Percentiles rank a stretch among this genome's conserved stretches.
Evolutionary conservation across 2,329 filamentous ascomycete species (phyloP).

Genomic region (Pseudogymnoascus sp.): DNA sequence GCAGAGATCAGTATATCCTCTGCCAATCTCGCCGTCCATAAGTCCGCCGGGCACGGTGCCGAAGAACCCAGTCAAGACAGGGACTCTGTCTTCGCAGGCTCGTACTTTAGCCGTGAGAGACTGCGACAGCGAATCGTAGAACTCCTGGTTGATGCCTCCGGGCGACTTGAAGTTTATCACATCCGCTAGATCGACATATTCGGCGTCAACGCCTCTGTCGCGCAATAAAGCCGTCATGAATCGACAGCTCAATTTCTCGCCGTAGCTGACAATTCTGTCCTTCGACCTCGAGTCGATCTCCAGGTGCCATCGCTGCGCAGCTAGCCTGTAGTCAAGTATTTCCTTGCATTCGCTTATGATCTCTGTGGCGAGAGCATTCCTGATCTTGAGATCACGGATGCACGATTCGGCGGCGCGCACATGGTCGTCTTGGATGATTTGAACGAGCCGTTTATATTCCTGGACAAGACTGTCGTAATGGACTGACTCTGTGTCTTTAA

Average conservation of each 20-base stretch:
- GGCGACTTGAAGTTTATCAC: slow-evolving; percentile 60
- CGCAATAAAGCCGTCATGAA: slow-evolving; percentile 82
- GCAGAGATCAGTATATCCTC: slow-evolving; percentile 94
- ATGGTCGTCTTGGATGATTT: slow-evolving; percentile 78
- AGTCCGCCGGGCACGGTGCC: slow-evolving; percentile 86
- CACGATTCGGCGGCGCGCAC: slow-evolving; percentile 60
- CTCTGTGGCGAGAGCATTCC: slow-evolving; percentile 51
- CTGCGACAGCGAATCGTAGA: slow-evolving; percentile 59
- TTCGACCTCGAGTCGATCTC: slow-evolving; percentile 73
- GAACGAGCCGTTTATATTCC: slow-evolving; percentile 66
- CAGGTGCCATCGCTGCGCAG: slow-evolving; percentile 57
- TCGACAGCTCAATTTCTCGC: slow-evolving; percentile 89
- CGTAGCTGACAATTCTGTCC: slow-evolving; percentile 86
- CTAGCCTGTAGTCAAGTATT: slow-evolving; percentile 64
- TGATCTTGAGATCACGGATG: slow-evolving; percentile 49
- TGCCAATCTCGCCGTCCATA: slow-evolving; percentile 78
- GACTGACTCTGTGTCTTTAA: slow-evolving; percentile 44
- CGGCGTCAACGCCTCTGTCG: slow-evolving; percentile 72
- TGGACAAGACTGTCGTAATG: slow-evolving; percentile 46
- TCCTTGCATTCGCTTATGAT: slow-evolving; percentile 75
- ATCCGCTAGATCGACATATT: slow-evolving; percentile 85
- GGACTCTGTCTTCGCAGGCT: slow-evolving; percentile 59
- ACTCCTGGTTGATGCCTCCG: slow-evolving; percentile 54
- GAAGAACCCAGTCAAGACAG: slow-evolving; percentile 88
- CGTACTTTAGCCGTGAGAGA: slow-evolving; percentile 56